phyloP scores from a whole-genome alignment of 2,329 filamentous ascomycete species.

The Raffaelea deltoideospora region DNA sequence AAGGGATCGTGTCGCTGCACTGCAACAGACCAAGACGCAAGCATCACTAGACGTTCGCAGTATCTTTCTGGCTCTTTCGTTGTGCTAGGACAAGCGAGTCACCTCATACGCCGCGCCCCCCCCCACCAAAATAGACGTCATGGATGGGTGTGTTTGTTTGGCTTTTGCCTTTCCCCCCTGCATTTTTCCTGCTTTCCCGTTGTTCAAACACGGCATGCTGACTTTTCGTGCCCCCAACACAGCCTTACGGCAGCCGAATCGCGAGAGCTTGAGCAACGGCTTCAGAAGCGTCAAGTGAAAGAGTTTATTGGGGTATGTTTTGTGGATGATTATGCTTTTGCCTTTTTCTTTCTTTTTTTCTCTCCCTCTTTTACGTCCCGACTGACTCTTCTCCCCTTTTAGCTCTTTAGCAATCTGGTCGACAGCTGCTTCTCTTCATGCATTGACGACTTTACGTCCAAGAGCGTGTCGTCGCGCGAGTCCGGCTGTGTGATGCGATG shows the following conservation, averaged over 20 bases:
- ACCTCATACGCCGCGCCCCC: too few relatives aligned
- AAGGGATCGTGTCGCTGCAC: too few relatives aligned
- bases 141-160: too few relatives aligned
- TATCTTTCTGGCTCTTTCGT: too few relatives aligned
- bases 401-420: conserved; percentile 53
- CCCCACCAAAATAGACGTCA: too few relatives aligned
- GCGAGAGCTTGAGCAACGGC: conserved; percentile 82
- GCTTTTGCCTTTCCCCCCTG: too few relatives aligned
- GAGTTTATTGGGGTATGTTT: conserved; percentile 87
- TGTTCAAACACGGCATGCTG: background rate
- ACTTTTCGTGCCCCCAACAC: background rate
- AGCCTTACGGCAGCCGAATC: conserved; percentile 20
- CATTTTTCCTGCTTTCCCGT: too few relatives aligned
- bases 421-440: conserved; percentile 93
- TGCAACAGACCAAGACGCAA: too few relatives aligned
- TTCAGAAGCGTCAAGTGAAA: conserved; percentile 98
- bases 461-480: conserved; percentile 77
- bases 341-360: background rate
- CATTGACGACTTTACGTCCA: conserved; percentile 97
- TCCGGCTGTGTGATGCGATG: conserved; percentile 86
- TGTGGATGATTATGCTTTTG: too few relatives aligned
- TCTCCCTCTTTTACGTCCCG: background rate
- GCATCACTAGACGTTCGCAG: too few relatives aligned
- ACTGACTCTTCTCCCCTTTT: conserved; percentile 1
- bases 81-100: too few relatives aligned